Evolutionary conservation across 306 rosid species (phyloP).

Genomic region (Senna siamea): DNA sequence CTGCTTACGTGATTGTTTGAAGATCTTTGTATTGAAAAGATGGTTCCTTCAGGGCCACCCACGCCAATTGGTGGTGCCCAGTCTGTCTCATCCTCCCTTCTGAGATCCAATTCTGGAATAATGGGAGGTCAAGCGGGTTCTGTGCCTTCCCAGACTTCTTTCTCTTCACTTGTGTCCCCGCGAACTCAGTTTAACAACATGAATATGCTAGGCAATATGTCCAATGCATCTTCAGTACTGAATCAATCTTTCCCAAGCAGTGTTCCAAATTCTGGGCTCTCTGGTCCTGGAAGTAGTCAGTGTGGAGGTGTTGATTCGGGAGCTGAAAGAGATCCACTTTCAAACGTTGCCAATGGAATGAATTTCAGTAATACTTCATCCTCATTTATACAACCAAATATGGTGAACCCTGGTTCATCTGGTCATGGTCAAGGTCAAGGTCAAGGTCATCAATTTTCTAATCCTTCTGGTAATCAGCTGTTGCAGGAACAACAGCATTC

Average conservation of each 20-base stretch:
- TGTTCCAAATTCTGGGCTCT: conserved; percentile 67
- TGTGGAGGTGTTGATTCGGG: conserved; percentile 75
- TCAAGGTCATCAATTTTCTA: conserved; percentile 83
- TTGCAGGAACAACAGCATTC: conserved; percentile 80
- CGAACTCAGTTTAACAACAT: conserved; percentile 72
- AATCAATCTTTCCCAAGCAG: conserved; percentile 83
- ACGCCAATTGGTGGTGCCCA: conserved; percentile 85
- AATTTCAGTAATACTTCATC: conserved; percentile 64
- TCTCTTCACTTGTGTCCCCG: conserved; percentile 76
- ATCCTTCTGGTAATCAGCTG: conserved; percentile 70
- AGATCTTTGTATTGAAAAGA: conserved; percentile 48
- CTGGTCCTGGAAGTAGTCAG: conserved; percentile 76
- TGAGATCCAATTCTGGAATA: conserved; percentile 90
- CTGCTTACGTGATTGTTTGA: conserved; percentile 48
- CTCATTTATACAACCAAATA: conserved; percentile 63
- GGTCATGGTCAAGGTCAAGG: conserved; percentile 87
- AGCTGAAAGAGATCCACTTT: conserved; percentile 76
- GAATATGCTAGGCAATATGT: conserved; percentile 80
- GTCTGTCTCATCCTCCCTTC: conserved; percentile 77
- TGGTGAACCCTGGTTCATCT: conserved; percentile 68
- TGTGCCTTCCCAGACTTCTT: conserved; percentile 68
- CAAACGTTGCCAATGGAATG: conserved; percentile 77
- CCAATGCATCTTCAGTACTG: conserved; percentile 78
- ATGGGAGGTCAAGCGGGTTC: conserved; percentile 86
- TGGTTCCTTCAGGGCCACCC: conserved; percentile 94